Evolutionary conservation across 73 alveolate species (phyloP).

Genomic region (Halteria grandinella): DNA sequence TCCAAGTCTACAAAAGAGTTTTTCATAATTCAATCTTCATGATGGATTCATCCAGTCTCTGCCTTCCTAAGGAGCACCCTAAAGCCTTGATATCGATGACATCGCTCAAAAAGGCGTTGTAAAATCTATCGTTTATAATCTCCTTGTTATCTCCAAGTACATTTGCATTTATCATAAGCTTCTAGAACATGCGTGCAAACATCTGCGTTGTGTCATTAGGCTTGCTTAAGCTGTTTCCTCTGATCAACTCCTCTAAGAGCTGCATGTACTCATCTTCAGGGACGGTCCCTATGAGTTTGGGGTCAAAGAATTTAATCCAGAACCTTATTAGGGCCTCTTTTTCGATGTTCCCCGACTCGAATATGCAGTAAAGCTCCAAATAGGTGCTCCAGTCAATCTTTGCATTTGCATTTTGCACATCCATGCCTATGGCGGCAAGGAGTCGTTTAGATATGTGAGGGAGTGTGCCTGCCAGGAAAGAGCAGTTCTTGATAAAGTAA

Average conservation of each 20-base stretch:
- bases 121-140: conserved; percentile 19
- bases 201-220: conserved; percentile 62
- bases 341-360: conserved; percentile 57
- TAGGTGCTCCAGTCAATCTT: conserved; percentile 47
- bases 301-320: conserved; percentile 71
- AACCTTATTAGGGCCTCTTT: conserved; percentile 43
- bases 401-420: conserved; percentile 37
- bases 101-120: conserved; percentile 12
- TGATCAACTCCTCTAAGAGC: conserved; percentile 53
- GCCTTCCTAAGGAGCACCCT: conserved; percentile 56
- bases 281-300: conserved; percentile 45
- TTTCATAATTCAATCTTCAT: not conserved
- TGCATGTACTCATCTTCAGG: conserved; percentile 2
- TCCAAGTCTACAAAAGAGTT: too few relatives aligned
- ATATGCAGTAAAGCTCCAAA: conserved; percentile 62
- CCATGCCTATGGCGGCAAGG: conserved; percentile 52
- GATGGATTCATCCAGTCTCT: conserved; percentile 27
- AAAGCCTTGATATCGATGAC: conserved; percentile 46
- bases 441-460: conserved; percentile 39
- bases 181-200: conserved; percentile 59
- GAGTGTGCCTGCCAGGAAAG: conserved; percentile 37
- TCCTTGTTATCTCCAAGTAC: conserved; percentile 47
- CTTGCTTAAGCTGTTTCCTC: conserved; percentile 58
- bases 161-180: conserved; percentile 9
- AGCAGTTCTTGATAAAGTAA: conserved; percentile 54